Base-by-base conservation (phyloP, 495 filamentous ascomycete genomes). In the Penicillium bialowiezense region DNA sequence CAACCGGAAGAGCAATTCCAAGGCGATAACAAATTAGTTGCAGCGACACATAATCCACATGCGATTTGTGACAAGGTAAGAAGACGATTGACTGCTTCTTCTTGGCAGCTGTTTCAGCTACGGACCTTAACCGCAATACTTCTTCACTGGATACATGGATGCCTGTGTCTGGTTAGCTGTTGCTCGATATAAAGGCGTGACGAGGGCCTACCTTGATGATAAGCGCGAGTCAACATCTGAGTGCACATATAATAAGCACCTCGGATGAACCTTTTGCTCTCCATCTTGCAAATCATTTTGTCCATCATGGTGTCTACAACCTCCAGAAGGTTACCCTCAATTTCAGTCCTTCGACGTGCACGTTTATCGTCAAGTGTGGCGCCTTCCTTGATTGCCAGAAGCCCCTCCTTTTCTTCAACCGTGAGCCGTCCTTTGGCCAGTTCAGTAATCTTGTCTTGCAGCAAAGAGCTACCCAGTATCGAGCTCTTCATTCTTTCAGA, bases 221-320 rank as follows among this genome's bases (percentile, higher is more conserved):
- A 98, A 10, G 92, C 91, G 48, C 93, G 78, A 10, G 91, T 91
- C 47, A 97, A 73, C 32, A 97, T 77, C 65, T 97, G 91, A 7
- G 91, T 92, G 52, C 77, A 77, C 39, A 95, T 54, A 69, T 96
- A 97, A 64, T 97, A 97, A 41, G 93, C 92, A 13, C 86, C 81
- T 19, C 93, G 73, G 55, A 98, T 97, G 58, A 97, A 97, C 20
- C 78, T 74, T 63, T 92, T 96, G 71, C 87, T 95, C 71, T 98
- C 93, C 74, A 97, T 91, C 69, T 97, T 98, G 79, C 93, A 97
- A 45, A 97, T 96, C 93, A 97, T 98, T 39, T 86, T 83, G 58
- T 96, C 88, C 48, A 90, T 87, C 76, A 92, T 83, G 36, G 83
- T 79, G 50, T 93, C 86, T 19, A 88, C 87, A 3, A 93, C 90